phyloP scores from a whole-genome alignment of 306 rosid species.

The Begonia peltatifolia region DNA sequence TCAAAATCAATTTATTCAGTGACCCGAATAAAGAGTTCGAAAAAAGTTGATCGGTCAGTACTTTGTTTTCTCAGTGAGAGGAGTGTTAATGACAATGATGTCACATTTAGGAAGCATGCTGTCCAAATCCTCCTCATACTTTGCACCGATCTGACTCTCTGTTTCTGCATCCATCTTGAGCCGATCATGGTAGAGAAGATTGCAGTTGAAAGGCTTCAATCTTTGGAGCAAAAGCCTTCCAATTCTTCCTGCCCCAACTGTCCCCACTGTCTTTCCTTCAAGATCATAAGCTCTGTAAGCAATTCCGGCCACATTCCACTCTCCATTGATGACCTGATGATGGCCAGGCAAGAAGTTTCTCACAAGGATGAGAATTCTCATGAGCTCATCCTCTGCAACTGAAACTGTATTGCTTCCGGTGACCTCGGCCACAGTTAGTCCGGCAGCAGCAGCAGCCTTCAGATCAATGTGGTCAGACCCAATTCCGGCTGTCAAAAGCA shows the following conservation, averaged over 20 bases:
- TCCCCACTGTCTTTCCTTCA: conserved; percentile 88
- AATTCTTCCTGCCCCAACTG: conserved; percentile 85
- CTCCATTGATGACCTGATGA: conserved; percentile 53
- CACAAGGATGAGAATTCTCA: conserved; percentile 79
- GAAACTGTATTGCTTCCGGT: conserved; percentile 89
- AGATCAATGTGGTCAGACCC: conserved; percentile 94
- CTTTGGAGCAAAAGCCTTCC: conserved; percentile 83
- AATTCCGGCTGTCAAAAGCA: conserved; percentile 84
- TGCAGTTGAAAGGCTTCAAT: conserved; percentile 80
- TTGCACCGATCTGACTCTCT: conserved; percentile 64
- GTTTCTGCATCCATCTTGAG: conserved; percentile 50
- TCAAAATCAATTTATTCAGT: too few species aligned
- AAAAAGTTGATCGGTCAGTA: conserved; percentile 4
- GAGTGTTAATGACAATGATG: conserved; percentile 71
- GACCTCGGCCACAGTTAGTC: conserved; percentile 90
- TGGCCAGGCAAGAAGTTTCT: conserved; percentile 83
- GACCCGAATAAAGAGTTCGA: too few species aligned
- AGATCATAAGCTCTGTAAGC: conserved; percentile 84
- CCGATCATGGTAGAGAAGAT: conserved; percentile 82
- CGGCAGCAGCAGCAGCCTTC: conserved; percentile 88
- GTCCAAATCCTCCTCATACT: conserved; percentile 86
- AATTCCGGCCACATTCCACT: conserved; percentile 94
- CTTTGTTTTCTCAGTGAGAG: conserved; percentile 90
- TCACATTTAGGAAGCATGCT: conserved; percentile 93
- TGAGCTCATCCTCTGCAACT: conserved; percentile 89